A percentile compares a stretch with the other conserved stretches of the same genome.
Evolutionary conservation across 441 rosid genomes (phyloP).

Genomic region (Eutrema salsugineum): DNA sequence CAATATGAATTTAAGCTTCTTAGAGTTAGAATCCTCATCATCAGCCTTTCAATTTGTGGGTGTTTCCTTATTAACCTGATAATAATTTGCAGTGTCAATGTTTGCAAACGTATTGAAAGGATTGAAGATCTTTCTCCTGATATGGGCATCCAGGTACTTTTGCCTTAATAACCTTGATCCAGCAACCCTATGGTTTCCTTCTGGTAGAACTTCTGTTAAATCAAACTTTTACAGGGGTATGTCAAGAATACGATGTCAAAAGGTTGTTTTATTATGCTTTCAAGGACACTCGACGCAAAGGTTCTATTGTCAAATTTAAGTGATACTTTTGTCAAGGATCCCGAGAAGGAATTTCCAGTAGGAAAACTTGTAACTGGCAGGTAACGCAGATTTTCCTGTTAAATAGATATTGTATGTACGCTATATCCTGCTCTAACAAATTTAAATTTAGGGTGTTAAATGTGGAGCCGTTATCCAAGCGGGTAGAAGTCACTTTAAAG

Average conservation of each 20-base stretch:
- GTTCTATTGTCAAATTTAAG: slow-evolving; percentile 75
- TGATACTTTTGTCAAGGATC: slow-evolving; percentile 65
- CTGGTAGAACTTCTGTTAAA: slow-evolving; percentile 12
- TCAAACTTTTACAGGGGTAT: slow-evolving; percentile 67
- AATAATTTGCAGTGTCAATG: slow-evolving; percentile 40
- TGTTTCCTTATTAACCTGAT: background rate
- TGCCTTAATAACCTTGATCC: background rate
- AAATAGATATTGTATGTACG: background rate
- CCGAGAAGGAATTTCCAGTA: slow-evolving; percentile 78
- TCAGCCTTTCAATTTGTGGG: background rate
- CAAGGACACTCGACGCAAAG: slow-evolving; percentile 91
- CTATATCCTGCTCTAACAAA: slow-evolving; percentile 30
- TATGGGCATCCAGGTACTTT: slow-evolving; percentile 65
- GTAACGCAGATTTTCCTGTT: slow-evolving; percentile 36
- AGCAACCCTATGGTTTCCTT: background rate
- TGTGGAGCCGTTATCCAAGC: slow-evolving; percentile 79
- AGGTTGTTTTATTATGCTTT: slow-evolving; percentile 86
- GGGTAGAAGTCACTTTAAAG: slow-evolving; percentile 90
- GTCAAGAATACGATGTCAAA: slow-evolving; percentile 81
- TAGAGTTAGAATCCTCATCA: background rate
- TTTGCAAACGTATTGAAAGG: slow-evolving; percentile 46
- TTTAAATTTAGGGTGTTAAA: slow-evolving; percentile 62
- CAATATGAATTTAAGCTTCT: background rate
- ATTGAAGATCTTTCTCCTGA: slow-evolving; percentile 70
- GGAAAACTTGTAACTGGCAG: slow-evolving; percentile 89